These are phyloP conservation scores for Fonsecaea nubica DNA, from an alignment of 2,329 filamentous ascomycete species.

Conservation along the genomic window DNA sequence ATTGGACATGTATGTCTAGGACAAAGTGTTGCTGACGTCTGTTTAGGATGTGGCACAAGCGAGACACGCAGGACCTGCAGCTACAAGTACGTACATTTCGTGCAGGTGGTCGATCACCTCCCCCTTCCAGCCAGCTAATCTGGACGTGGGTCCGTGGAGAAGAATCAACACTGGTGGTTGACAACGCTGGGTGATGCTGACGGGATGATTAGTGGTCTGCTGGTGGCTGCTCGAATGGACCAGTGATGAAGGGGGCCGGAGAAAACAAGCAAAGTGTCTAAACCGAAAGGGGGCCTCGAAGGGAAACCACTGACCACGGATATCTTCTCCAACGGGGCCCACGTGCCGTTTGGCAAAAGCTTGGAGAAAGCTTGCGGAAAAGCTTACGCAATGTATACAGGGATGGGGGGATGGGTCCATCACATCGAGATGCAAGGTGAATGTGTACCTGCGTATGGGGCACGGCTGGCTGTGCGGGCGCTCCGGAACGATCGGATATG, in stretches of 20 bases:
- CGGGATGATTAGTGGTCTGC: slow-evolving; percentile 5
- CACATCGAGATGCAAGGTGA: no score
- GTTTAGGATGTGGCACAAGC: background rate
- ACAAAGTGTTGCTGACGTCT: background rate
- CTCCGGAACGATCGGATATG: no score
- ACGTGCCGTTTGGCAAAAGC: slow-evolving; percentile 4
- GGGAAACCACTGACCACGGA: background rate
- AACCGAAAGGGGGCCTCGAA: no score
- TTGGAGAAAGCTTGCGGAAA: slow-evolving; percentile 18
- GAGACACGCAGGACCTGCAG: background rate
- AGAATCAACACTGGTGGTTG: background rate
- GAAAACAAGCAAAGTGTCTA: no score
- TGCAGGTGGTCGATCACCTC: background rate
- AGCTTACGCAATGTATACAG: slow-evolving; percentile 11
- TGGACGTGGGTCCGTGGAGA: background rate
- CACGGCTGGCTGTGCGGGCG: no score
- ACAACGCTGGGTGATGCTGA: background rate
- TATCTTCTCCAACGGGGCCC: slow-evolving; percentile 3
- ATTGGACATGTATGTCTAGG: background rate
- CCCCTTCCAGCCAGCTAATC: background rate
- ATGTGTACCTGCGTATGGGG: no score
- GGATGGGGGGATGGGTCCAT: no score
- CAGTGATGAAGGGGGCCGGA: no score
- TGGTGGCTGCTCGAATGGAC: background rate
- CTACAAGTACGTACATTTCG: background rate